Evolutionary conservation across 2,329 filamentous ascomycete genomes (phyloP).

Genomic region (Colletotrichum sp.): DNA sequence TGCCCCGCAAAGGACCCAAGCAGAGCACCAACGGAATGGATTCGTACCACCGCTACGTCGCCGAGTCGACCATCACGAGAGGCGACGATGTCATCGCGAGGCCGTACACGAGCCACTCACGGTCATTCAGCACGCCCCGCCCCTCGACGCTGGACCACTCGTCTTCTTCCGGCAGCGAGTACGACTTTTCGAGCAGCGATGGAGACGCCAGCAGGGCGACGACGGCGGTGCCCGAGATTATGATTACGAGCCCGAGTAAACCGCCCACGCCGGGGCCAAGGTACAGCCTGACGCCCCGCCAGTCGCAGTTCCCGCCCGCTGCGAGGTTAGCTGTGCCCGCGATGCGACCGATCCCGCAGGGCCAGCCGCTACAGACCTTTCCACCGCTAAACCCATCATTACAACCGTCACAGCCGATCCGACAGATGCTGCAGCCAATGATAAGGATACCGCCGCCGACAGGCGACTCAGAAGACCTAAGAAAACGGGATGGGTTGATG

Average conservation of each 20-base stretch:
- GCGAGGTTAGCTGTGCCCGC: not conserved
- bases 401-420: not conserved
- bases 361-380: not conserved
- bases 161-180: not conserved
- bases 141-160: not conserved
- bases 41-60: slow-evolving; percentile 23
- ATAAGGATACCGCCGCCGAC: not conserved
- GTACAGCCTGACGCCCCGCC: slow-evolving; percentile 1
- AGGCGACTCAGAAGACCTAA: not conserved
- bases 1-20: slow-evolving; percentile 14
- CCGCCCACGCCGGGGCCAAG: not conserved
- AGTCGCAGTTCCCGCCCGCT: not conserved
- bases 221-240: slow-evolving; percentile 8
- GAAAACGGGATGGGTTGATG: slow-evolving; percentile 23
- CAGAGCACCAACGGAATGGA: slow-evolving; percentile 21
- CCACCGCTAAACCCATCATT: not conserved
- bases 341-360: not conserved
- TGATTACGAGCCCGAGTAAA: slow-evolving; percentile 3
- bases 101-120: slow-evolving; percentile 18
- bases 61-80: slow-evolving; percentile 1
- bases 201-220: not conserved
- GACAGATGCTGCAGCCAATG: not conserved
- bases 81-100: not conserved
- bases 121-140: slow-evolving; percentile 17
- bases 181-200: not conserved